Base-by-base conservation (phyloP, 2,329 filamentous ascomycete species). In the Fusarium secorum region DNA sequence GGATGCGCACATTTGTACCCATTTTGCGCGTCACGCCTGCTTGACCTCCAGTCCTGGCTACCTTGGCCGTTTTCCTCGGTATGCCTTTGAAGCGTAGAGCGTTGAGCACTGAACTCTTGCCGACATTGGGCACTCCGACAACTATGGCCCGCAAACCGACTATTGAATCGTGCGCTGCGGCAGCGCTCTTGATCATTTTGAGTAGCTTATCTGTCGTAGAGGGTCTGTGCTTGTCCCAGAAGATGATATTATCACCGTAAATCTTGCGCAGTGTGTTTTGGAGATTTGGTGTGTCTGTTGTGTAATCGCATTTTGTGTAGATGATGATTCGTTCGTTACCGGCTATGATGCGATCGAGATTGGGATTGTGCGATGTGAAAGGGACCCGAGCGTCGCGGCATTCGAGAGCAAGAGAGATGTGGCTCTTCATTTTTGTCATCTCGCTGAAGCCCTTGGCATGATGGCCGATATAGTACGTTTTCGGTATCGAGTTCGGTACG, bases 101-200 rank as follows among this genome's bases (percentile, higher is more conserved):
- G 80, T 99, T 99, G 44, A 99, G 88, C n/a, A 99, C 85, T 3
- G 95, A 94, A 49, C 93, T 97, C 82, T 99, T 99, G 38, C 96
- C 96, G 1, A 97, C 93, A 78, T 99, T 99, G 38, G 96, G 96
- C 95, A 99, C 98, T 60, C 96, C 96, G 18, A 98, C 95, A 2
- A 98, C 89, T 79, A 99, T 88, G 61, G 94, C 88, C 52, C 94
- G 89, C 73, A 94, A 87, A n/a, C 94, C 95, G 11, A 93, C 90
- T n/a, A 98, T 82, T 26, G 88, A 88, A 74, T 89, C 80, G 24
- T 79, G 71, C 4, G 68, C 70, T 20, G 57, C 65, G 22, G 81
- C 80, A 22, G 77, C 66, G 41, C 78, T 72, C 39, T 77, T 79
- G 22, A 83, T 76, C 35, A 78, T 76, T 22, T 69, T 70, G 15